phyloP scores from a whole-genome alignment of 2,329 filamentous ascomycete genomes.

The Paecilomyces sp. region DNA sequence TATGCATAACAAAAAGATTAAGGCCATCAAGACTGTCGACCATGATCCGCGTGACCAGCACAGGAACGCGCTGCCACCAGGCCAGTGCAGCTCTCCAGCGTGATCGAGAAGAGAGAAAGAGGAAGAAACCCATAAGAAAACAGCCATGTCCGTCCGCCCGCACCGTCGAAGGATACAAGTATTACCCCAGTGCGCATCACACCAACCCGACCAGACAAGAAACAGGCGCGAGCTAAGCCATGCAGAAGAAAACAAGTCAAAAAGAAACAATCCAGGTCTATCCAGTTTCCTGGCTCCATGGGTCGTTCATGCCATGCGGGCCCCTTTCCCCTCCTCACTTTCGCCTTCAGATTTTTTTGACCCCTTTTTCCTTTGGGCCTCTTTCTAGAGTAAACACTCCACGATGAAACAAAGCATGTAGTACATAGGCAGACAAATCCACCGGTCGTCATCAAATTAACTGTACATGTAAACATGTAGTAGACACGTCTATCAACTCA shows the following conservation, averaged over 20 bases:
- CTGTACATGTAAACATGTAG: neutral
- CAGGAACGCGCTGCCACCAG: neutral
- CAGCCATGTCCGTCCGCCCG: neutral
- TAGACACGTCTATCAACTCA: constrained; percentile 8
- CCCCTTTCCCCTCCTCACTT: neutral
- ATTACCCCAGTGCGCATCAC: neutral
- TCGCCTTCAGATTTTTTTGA: neutral
- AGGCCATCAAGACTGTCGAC: neutral
- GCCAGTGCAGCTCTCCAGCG: neutral
- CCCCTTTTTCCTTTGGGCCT: neutral
- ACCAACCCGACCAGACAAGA: neutral
- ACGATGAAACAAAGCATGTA: neutral
- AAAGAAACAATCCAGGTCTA: neutral
- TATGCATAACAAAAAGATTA: neutral
- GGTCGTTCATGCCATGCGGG: neutral
- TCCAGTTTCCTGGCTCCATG: neutral
- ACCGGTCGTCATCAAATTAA: neutral
- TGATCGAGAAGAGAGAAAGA: neutral
- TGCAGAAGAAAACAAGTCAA: neutral
- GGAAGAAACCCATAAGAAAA: neutral
- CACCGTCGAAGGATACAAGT: neutral
- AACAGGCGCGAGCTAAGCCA: neutral
- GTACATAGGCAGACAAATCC: neutral
- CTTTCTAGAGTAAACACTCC: neutral
- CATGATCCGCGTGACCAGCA: neutral